Evolutionary conservation across 1,284 basidiomycete species (phyloP), one percentile per base, ranked within the genome.

Genomic region (Mycena sp.): DNA sequence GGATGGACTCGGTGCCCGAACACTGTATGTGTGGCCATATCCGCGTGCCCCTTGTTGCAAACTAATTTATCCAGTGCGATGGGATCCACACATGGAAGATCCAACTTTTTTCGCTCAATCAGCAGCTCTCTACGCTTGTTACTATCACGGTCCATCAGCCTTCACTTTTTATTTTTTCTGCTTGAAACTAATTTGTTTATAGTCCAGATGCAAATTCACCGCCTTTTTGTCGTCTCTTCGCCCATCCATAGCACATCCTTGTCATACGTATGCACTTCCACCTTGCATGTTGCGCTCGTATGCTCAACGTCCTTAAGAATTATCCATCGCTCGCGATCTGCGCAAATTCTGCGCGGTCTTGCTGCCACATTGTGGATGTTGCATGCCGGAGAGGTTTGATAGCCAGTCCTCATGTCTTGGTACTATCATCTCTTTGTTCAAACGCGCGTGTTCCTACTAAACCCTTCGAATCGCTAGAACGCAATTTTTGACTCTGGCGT

Each of bases 321-420:
- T 67, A 85, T 70, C 87, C 90, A 0, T 90, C 88, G 3, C 76
- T 91, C 26, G 87, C 88, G 1, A 90, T 92, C 50, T 91, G 89
- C 73, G 86, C 85, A 21, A 90, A 90, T 67, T 88, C 89, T 1
- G 87, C 89, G 9, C 79, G 89, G 5, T 87, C 85, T 3, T 87
- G 85, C 64, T 9, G 32, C 14, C 32, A 35, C 14, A 14, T 35
- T 35, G 14, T 35, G 32, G 32, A 35, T 35, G 32, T 35, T 14
- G 32, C 32, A 35, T 35, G 9, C 32, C 32, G 32, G 7, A 35
- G 32, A 35, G 7, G 14, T 35, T 35, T 35, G 9, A 7, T 35
- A 14, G 32, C 9, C 14, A 35, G 14, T 35, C 32, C 32, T 35
- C 32, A 35, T 35, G 32, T 35, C 14, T 14, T 35, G 32, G 32